phyloP scores from a whole-genome alignment of 1,284 basidiomycete species.

The Puccinia coronata region DNA sequence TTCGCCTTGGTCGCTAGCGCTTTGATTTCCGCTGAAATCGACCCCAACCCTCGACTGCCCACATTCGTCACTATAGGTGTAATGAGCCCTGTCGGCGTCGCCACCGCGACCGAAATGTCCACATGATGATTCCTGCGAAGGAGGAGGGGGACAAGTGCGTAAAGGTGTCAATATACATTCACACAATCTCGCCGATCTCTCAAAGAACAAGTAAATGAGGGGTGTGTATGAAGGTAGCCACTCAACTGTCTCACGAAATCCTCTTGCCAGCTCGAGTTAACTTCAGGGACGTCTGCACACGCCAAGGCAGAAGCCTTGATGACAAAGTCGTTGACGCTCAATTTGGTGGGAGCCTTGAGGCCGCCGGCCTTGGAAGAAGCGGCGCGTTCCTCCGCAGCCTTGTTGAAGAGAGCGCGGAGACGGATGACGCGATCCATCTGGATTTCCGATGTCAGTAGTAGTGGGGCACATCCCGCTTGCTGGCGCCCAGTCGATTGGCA shows the following conservation, averaged over 20 bases:
- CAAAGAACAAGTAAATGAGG: not conserved
- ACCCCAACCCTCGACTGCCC: constrained; percentile 83
- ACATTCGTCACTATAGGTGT: constrained; percentile 96
- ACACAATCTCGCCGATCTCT: not conserved
- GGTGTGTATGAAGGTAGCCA: constrained; percentile 49
- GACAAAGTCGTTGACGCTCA: constrained; percentile 98
- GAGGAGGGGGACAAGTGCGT: not conserved
- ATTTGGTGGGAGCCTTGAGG: constrained; percentile 69
- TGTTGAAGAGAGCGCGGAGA: constrained; percentile 92
- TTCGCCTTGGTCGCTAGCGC: constrained; percentile 89
- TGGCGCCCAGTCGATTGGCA: constrained; percentile 83
- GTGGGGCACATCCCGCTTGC: constrained; percentile 91
- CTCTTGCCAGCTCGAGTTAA: constrained; percentile 95
- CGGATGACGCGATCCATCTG: constrained; percentile 97
- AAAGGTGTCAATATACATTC: not conserved
- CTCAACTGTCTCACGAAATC: constrained; percentile 89
- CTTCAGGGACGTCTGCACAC: constrained; percentile 91
- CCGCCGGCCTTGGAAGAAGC: constrained; percentile 66
- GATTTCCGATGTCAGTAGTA: constrained; percentile 92
- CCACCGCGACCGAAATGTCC: constrained; percentile 95
- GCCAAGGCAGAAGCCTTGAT: constrained; percentile 92
- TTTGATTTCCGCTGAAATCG: constrained; percentile 90
- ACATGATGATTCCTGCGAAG: constrained; percentile 81
- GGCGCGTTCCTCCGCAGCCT: constrained; percentile 68
- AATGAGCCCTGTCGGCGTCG: constrained; percentile 92